These are phyloP conservation scores for Penicillium italicum DNA, from an alignment of 2,329 filamentous ascomycete species.

Conservation along the genomic window DNA sequence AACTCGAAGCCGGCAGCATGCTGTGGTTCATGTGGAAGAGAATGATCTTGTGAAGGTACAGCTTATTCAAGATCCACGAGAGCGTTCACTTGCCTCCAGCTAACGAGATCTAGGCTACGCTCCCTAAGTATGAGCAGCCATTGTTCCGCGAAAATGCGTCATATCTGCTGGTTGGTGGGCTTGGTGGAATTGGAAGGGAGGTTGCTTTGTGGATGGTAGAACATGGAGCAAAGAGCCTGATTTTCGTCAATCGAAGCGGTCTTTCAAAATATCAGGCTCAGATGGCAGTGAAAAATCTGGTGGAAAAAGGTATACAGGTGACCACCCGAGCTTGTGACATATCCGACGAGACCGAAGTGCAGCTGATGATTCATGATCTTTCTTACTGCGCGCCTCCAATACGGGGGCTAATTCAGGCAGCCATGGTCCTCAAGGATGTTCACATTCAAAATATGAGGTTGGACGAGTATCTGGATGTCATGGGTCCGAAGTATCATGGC, in stretches of 20 bases:
- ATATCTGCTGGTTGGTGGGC: slow-evolving; percentile 29
- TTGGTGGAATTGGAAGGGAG: slow-evolving; percentile 28
- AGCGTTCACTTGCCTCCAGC: background rate
- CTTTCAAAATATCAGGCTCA: slow-evolving; percentile 14
- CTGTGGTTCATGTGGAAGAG: slow-evolving; percentile 5
- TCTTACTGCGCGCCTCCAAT: slow-evolving; percentile 16
- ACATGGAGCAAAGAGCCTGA: slow-evolving; percentile 51
- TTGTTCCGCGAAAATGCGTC: slow-evolving; percentile 16
- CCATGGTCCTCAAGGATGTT: slow-evolving; percentile 28
- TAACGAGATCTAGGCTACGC: slow-evolving; percentile 1
- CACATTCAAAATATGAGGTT: slow-evolving; percentile 38
- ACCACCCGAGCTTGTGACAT: slow-evolving; percentile 34
- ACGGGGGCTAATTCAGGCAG: slow-evolving; percentile 28
- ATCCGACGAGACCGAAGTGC: slow-evolving; percentile 28
- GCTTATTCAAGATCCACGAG: no score
- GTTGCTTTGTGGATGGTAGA: slow-evolving; percentile 43
- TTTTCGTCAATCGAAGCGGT: slow-evolving; percentile 51
- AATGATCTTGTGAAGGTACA: slow-evolving; percentile 15
- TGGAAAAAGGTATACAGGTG: slow-evolving; percentile 16
- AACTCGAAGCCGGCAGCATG: background rate
- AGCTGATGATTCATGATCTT: slow-evolving; percentile 13
- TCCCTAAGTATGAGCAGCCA: background rate
- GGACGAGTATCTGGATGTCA: slow-evolving; percentile 30
- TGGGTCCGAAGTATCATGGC: slow-evolving; percentile 33
- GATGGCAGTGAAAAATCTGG: slow-evolving; percentile 17